Base-by-base conservation (phyloP, 129 eudicot species). In the Mikania micrantha region DNA sequence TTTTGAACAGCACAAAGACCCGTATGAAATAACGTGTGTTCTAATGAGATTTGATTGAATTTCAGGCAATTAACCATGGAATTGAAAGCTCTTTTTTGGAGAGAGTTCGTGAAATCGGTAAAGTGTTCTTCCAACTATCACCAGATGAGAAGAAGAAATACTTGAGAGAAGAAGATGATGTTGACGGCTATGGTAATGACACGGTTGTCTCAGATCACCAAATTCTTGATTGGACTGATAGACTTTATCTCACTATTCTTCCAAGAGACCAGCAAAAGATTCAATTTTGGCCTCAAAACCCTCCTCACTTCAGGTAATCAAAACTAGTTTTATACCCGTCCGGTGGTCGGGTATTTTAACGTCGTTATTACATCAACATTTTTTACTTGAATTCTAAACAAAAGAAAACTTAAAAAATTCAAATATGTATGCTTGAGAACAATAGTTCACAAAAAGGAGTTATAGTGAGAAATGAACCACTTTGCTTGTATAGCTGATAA, bases 181-280 rank as follows among this genome's bases (percentile, higher is more conserved):
- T 69, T 32, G 83, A 87, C 22, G 95, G 95, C 11, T 87, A 87
- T 66, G 95, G 95, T 1, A 81, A 73, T 62, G 95, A 87, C 60
- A 70, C 27, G 38, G 74, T 87, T 42, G 40, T 76, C n/a, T 81
- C 81, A 4, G 83, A 84, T 50, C 40, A 74, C 1, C 90, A 87
- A 27, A 60, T 78, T 65, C 72, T 87, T 48, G 90, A 87, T 52
- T 79, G 95, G 90, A 71, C 21, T 7, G 90, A 87, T 57, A 68
- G 95, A 22, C 65, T 87, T 44, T 87, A 56, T 36, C 85, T 84
- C 25, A 10, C 42, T 13, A 47, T 69, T 3, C 41, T 60, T 28
- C 95, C 95, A 8, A 74, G 82, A 36, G 64, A 74, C 58, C 60
- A 70, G 31, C 59, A 74, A 40, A 87, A 76, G 65, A 74, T 72